phyloP scores from a whole-genome alignment of 2,329 filamentous ascomycete species.

The Thielaviopsis populi region DNA sequence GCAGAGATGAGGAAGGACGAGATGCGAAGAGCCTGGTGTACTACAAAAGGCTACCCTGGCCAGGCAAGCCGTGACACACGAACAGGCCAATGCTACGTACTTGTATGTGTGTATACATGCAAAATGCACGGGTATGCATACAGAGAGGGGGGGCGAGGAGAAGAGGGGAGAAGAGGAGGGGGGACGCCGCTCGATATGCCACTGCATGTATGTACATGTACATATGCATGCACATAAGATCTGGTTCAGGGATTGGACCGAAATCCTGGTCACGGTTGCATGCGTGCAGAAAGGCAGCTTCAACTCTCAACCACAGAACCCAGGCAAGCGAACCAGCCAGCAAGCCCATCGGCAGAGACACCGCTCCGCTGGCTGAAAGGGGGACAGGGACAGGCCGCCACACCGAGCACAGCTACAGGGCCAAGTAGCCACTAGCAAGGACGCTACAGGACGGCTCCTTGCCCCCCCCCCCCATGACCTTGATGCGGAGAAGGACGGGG shows the following conservation, averaged over 20 bases:
- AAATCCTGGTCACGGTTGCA: background rate
- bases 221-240: background rate
- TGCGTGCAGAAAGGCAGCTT: background rate
- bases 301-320: background rate
- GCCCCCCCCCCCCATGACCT: too few relatives aligned
- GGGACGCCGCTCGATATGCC: background rate
- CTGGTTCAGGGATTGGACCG: background rate
- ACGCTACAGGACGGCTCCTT: background rate
- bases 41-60: background rate
- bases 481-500: background rate
- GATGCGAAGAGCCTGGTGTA: background rate
- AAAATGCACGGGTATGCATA: background rate
- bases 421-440: background rate
- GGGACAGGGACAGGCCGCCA: background rate
- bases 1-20: background rate
- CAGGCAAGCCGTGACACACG: background rate
- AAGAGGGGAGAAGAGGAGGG: background rate
- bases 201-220: background rate
- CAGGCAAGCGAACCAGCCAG: background rate
- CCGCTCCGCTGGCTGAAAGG: background rate
- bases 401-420: background rate
- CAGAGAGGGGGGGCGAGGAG: background rate
- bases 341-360: background rate
- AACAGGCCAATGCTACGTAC: background rate
- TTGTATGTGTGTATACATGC: background rate